Conservation (phyloP, 2,329 filamentous ascomycete genomes). For the Aureobasidium lini region DNA sequence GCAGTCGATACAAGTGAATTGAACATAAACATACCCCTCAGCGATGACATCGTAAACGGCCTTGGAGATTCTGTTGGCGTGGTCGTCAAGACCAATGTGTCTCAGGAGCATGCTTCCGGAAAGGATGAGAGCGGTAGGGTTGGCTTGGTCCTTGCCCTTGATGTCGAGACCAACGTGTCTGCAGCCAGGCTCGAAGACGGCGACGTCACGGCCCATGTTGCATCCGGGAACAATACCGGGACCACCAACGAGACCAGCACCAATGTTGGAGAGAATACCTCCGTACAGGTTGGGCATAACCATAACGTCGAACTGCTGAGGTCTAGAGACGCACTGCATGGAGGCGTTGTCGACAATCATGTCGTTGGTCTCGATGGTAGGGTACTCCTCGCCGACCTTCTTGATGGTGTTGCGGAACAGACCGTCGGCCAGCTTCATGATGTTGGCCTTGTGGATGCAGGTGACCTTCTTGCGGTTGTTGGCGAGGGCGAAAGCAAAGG, state of each 20-base stretch:
- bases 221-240: conserved; percentile 95
- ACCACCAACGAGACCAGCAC: conserved; percentile 90
- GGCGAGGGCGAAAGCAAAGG: conserved; percentile 93
- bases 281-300: conserved; percentile 99
- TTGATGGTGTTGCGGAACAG: conserved; percentile 98
- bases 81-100: conserved; percentile 93
- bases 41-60: conserved; percentile 74
- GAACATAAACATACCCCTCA: conserved; percentile 62
- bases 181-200: conserved; percentile 98
- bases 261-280: conserved; percentile 98
- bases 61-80: conserved; percentile 96
- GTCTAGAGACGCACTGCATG: conserved; percentile 95
- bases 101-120: conserved; percentile 95
- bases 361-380: conserved; percentile 90
- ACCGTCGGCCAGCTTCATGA: conserved; percentile 99
- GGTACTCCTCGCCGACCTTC: conserved; percentile 87
- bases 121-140: conserved; percentile 91
- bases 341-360: conserved; percentile 99
- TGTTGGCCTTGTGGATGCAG: conserved; percentile 99
- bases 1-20: not conserved
- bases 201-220: conserved; percentile 98
- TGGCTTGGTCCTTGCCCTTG: conserved; percentile 99
- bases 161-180: conserved; percentile 99
- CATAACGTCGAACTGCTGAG: conserved; percentile 99
- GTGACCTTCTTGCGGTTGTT: conserved; percentile 99